Base-by-base conservation (phyloP, 305 asterid genomes). In the Fraxinus nigra region DNA sequence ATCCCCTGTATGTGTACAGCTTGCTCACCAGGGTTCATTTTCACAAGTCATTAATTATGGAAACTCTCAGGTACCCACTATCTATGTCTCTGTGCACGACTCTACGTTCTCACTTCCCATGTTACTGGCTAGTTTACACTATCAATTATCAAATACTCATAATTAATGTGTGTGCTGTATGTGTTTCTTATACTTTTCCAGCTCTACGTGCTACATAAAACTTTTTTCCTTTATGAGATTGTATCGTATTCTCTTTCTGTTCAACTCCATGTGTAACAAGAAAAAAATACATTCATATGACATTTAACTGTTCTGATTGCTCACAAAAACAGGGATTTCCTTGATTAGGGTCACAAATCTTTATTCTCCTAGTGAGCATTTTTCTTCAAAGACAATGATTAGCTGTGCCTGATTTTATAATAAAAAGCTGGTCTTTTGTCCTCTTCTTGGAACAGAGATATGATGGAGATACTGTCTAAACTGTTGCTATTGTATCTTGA, bases 41-140 rank as follows among this genome's bases (percentile, higher is more conserved):
- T 54, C 97, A 7, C 97, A 94, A 85, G 96, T 89, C 90, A 84
- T 89, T 88, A 87, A 83, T 86, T 92, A 91, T 81, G 96, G 94
- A 59, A 89, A 85, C 82, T 63, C 92, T 84, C 94, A 91, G 98
- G 98, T 94, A 84, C 65, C 30, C 48, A 3, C 79, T 20, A 43
- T 33, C 78, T 56, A 46, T 78, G 37, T 82, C 72, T 82, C 74
- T 75, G 48, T 65, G 78, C 78, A 67, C 74, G 79, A 9, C 77
- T 80, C 16, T n/a, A 8, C 11, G 16, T 78, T 78, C 79, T 33
- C 54, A 24, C 48, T 70, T 11, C 35, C 59, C 59, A 34, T 28
- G 70, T 7, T 30, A 43, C 48, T 43, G 33, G 32, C 72, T 33
- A 78, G 70, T 48, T 61, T 56, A 14, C 10, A 40, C 14, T 76